These are phyloP conservation scores for Drosera spatulata DNA, from an alignment of 179 eudicot species.

Conservation along the genomic window DNA sequence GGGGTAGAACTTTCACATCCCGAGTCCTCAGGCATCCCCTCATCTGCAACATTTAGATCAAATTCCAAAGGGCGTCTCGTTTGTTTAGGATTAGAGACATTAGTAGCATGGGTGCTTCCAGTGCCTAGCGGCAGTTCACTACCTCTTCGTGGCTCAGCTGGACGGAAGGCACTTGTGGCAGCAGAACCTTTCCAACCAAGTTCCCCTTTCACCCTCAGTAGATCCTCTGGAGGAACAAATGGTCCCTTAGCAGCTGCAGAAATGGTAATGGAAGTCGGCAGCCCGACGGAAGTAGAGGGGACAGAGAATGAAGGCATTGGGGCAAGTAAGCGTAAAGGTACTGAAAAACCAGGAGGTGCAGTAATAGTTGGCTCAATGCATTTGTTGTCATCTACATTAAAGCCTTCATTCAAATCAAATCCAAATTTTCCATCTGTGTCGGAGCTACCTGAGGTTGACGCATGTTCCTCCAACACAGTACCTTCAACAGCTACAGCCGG, in stretches of 20 bases:
- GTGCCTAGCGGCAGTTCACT: conserved; percentile 14
- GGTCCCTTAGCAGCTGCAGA: conserved; percentile 89
- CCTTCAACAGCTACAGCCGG: conserved; percentile 12
- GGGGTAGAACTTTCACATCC: conserved; percentile 21
- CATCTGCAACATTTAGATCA: conserved; percentile 68
- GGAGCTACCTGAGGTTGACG: conserved; percentile 17
- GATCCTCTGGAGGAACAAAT: conserved; percentile 50
- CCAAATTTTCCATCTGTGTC: conserved; percentile 30
- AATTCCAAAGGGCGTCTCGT: conserved; percentile 35
- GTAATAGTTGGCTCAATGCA: conserved; percentile 30
- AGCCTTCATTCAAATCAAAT: conserved; percentile 92
- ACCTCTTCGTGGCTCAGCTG: conserved; percentile 41
- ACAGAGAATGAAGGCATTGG: conserved; percentile 28
- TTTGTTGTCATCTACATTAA: conserved; percentile 55
- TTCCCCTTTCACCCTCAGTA: conserved; percentile 34
- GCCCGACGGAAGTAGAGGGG: conserved; percentile 22
- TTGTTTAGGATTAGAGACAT: conserved; percentile 19
- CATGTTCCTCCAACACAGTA: conserved; percentile 9
- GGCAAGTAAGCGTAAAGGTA: conserved; percentile 15
- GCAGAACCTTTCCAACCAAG: conserved; percentile 76
- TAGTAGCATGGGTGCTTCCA: conserved; percentile 10
- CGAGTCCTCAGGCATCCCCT: conserved; percentile 40
- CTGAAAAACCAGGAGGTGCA: conserved; percentile 7
- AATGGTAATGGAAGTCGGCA: conserved; percentile 59
- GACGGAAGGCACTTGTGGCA: conserved; percentile 68